Evolutionary conservation across 495 filamentous ascomycete species (phyloP).

Genomic region (Usnea hakonensis): DNA sequence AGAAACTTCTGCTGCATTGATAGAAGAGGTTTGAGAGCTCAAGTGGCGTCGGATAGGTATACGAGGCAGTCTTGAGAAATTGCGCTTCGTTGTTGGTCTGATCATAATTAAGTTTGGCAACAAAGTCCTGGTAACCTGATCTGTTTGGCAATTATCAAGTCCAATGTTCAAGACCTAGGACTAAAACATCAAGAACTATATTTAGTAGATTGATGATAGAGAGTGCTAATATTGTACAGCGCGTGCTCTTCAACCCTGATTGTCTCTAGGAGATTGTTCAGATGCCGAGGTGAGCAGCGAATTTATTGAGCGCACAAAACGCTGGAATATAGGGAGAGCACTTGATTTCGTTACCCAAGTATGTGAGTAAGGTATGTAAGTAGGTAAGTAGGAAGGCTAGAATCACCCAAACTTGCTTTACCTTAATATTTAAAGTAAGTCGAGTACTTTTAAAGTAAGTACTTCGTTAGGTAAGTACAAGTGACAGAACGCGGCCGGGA

Average conservation of each 20-base stretch:
- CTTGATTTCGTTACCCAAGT: background rate
- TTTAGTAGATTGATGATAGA: background rate
- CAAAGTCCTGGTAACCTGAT: no score
- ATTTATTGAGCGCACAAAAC: background rate
- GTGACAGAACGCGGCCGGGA: no score
- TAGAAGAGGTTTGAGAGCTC: conserved; percentile 48
- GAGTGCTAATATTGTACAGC: background rate
- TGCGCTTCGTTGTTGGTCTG: conserved; percentile 6
- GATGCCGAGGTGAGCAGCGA: background rate
- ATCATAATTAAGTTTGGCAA: background rate
- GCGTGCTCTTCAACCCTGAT: background rate
- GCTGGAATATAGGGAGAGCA: background rate
- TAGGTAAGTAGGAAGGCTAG: no score
- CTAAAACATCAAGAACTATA: background rate
- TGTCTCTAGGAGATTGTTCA: no score
- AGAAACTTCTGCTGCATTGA: conserved; percentile 78
- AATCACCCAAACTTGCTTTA: no score
- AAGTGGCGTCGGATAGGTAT: conserved; percentile 4
- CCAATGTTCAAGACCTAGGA: background rate
- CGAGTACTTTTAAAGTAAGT: no score
- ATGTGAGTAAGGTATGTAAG: no score
- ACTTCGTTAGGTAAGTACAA: no score
- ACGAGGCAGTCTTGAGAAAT: conserved; percentile 4
- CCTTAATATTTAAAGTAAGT: no score
- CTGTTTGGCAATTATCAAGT: background rate